Conservation (phyloP, 768 basidiomycete species). For the Thelephora aurantiotincta region DNA sequence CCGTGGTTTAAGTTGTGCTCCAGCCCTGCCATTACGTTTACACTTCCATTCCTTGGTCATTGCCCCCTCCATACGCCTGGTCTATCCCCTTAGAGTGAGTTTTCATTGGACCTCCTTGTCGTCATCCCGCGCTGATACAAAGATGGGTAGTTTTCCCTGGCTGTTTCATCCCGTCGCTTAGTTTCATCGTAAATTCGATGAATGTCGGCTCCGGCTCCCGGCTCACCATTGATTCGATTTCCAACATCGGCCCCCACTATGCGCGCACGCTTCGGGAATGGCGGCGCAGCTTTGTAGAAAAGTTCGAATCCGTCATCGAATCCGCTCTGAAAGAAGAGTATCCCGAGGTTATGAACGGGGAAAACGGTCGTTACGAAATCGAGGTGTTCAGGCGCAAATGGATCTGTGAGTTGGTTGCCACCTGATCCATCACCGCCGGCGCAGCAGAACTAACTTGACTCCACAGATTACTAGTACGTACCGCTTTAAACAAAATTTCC, state of each 20-base stretch:
- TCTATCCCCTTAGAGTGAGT: neutral
- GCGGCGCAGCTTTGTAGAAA: conserved; percentile 42
- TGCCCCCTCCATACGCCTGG: neutral
- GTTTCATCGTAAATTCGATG: conserved; percentile 38
- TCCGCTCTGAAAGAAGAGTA: conserved; percentile 47
- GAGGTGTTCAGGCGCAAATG: conserved; percentile 67
- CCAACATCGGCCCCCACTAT: conserved; percentile 66
- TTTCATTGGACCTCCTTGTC: conserved; percentile 2
- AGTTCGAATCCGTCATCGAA: conserved; percentile 43
- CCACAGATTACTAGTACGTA: conserved; percentile 33
- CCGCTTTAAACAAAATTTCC: neutral
- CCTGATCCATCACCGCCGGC: neutral
- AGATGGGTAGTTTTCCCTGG: conserved; percentile 46
- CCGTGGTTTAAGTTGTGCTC: conserved; percentile 10
- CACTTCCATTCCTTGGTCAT: neutral
- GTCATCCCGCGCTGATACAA: neutral
- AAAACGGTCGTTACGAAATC: conserved; percentile 33
- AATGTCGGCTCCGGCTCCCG: conserved; percentile 34
- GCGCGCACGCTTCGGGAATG: conserved; percentile 73
- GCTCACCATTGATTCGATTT: conserved; percentile 49
- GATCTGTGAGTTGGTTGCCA: conserved; percentile 35
- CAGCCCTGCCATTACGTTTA: neutral
- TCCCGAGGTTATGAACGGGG: conserved; percentile 35
- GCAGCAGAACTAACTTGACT: neutral
- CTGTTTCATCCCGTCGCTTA: conserved; percentile 52